Evolutionary conservation across 176 grass and related monocot genomes (phyloP), one percentile per base, ranked within the genome.

Genomic region (Raddia distichophylla): DNA sequence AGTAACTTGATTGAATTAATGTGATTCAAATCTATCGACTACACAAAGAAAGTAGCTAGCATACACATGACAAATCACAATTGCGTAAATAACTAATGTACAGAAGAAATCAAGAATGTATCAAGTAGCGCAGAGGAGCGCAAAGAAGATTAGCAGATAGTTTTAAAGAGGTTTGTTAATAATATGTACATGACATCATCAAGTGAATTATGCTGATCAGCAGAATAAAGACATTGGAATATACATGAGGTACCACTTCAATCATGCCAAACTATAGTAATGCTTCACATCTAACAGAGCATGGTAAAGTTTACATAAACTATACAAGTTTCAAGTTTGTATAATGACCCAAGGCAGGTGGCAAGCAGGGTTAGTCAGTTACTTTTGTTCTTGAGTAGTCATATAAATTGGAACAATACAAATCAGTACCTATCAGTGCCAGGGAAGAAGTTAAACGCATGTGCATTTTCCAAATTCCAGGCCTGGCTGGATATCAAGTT

Each of bases 381-480:
- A 12, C 10, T 61, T 69, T 54, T 74, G 52, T 51, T 81, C 68
- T 62, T 51, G 61, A 16, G 64, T 32, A 61, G 8, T 42, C 37
- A 19, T 43, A 64, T 37, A 80, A 60, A 15, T 70, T 63, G 35
- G 49, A 50, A 52, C 67, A 42, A 56, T 59, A 34, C n/a, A 66
- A 80, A 69, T 15, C 27, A 69, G 44, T 85, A 98, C 95, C 95
- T 98, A 76, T 94, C 87, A 78, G 95, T 98, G 67, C 95, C 95
- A 48, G 95, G 95, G 83, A 98, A 98, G 81, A 98, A 94, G 72
- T 98, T 98, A 88, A 94, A 98, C 78, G 92, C 95, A 89, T 98
- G 86, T 78, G 88, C 95, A 81, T 94, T 93, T 62, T 94, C 90
- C 63, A 98, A 90, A 87, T 98, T 70, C 95, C 95, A 98, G 54